Conservation (phyloP, 1,284 basidiomycete genomes). For the Ceratobasidium sp. region DNA sequence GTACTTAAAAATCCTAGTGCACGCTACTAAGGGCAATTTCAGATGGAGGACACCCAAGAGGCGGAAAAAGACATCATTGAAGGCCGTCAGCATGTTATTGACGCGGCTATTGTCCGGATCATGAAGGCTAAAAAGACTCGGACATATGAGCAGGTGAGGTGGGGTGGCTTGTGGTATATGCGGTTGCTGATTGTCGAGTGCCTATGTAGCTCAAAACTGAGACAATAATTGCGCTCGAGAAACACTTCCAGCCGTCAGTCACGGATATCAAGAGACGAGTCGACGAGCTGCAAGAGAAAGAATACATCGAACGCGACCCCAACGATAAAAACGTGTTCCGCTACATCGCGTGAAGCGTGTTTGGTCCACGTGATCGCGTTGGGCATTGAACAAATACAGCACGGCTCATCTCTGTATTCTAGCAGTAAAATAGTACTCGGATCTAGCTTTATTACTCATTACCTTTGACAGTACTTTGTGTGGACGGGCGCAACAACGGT, state of each 20-base stretch:
- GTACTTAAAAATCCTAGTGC: constrained; percentile 52
- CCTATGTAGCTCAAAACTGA: constrained; percentile 80
- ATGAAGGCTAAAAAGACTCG: constrained; percentile 92
- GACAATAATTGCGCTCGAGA: constrained; percentile 85
- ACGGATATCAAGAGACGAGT: constrained; percentile 68
- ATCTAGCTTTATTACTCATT: constrained; percentile 19
- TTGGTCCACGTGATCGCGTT: constrained; percentile 44
- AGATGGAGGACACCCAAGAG: constrained; percentile 89
- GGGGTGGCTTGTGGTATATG: constrained; percentile 58
- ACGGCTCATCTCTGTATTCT: constrained; percentile 8
- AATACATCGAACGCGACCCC: constrained; percentile 85
- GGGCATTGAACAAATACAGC: neutral
- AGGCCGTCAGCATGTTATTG: constrained; percentile 88
- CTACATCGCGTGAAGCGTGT: constrained; percentile 75
- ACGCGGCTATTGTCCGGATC: constrained; percentile 94
- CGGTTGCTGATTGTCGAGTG: constrained; percentile 67
- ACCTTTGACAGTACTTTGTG: constrained; percentile 14
- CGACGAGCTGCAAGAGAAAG: constrained; percentile 69
- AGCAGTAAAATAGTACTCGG: constrained; percentile 5
- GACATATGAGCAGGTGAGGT: constrained; percentile 58
- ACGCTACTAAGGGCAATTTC: constrained; percentile 11
- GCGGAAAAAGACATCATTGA: constrained; percentile 89
- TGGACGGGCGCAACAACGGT: constrained; percentile 9
- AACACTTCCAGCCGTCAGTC: constrained; percentile 73
- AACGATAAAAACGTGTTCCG: constrained; percentile 77